A percentile compares a stretch with the other conserved stretches of the same genome.
These are phyloP conservation scores for Cercospora sesami DNA, from an alignment of 2,329 filamentous ascomycete genomes.

Conservation along the genomic window DNA sequence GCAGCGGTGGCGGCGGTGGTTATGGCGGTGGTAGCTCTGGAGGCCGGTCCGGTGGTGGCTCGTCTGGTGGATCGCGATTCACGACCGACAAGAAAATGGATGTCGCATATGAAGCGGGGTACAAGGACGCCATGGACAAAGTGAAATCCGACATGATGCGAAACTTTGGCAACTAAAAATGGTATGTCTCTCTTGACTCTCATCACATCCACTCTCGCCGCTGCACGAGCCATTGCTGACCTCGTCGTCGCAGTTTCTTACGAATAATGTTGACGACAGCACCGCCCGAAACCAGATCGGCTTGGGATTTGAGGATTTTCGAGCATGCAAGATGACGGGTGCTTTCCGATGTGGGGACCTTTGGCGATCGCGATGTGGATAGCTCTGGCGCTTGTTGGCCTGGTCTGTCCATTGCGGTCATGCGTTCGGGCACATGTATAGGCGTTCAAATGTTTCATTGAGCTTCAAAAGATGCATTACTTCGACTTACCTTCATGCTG, in stretches of 20 bases:
- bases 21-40: conserved; percentile 10
- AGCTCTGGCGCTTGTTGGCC: conserved; percentile 14
- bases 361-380: conserved; percentile 14
- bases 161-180: conserved; percentile 18
- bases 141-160: conserved; percentile 25
- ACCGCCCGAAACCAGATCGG: conserved; percentile 10
- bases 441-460: conserved; percentile 16
- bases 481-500: background rate
- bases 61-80: conserved; percentile 18
- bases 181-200: conserved; percentile 6
- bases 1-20: background rate
- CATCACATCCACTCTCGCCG: background rate
- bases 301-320: background rate
- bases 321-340: conserved; percentile 14
- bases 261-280: conserved; percentile 4
- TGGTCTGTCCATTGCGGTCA: conserved; percentile 5
- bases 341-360: conserved; percentile 11
- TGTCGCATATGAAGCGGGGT: conserved; percentile 25
- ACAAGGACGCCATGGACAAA: conserved; percentile 27
- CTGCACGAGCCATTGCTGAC: conserved; percentile 2
- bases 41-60: conserved; percentile 10
- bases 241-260: background rate
- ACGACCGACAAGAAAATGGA: conserved; percentile 25
- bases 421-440: conserved; percentile 13
- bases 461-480: conserved; percentile 8